A percentile compares a stretch with the other conserved stretches of the same genome.
Evolutionary conservation across 2,329 filamentous ascomycete species (phyloP).

Genomic region (Alternaria brassicae): DNA sequence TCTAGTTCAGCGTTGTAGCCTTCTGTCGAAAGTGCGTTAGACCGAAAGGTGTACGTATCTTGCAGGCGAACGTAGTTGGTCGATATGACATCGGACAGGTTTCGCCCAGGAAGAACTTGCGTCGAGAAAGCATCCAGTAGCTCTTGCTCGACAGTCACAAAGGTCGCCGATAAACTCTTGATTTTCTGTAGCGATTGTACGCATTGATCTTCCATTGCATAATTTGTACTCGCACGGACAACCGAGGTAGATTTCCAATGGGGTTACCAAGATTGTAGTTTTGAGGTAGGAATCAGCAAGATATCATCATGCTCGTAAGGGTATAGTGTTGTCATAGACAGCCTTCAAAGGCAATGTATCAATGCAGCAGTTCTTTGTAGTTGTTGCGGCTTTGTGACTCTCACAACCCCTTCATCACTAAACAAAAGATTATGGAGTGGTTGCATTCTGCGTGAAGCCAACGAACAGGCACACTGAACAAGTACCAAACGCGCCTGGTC

Average conservation of each 20-base stretch:
- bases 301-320: background rate
- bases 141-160: background rate
- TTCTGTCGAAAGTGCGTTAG: too few relatives aligned
- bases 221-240: background rate
- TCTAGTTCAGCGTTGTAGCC: too few relatives aligned
- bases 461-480: background rate
- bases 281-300: background rate
- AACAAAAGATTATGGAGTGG: background rate
- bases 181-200: background rate
- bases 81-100: background rate
- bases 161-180: background rate
- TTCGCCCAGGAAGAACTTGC: background rate
- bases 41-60: background rate
- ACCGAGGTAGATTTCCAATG: background rate
- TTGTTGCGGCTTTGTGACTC: constrained; percentile 1
- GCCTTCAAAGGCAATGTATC: background rate
- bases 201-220: background rate
- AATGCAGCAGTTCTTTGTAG: background rate
- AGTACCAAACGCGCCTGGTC: background rate
- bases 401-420: background rate
- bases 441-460: background rate
- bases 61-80: background rate
- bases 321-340: background rate
- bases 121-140: background rate
- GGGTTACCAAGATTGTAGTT: background rate